These are phyloP conservation scores for Trichoderma guizhouense DNA, from an alignment of 2,329 filamentous ascomycete species.

Conservation along the genomic window DNA sequence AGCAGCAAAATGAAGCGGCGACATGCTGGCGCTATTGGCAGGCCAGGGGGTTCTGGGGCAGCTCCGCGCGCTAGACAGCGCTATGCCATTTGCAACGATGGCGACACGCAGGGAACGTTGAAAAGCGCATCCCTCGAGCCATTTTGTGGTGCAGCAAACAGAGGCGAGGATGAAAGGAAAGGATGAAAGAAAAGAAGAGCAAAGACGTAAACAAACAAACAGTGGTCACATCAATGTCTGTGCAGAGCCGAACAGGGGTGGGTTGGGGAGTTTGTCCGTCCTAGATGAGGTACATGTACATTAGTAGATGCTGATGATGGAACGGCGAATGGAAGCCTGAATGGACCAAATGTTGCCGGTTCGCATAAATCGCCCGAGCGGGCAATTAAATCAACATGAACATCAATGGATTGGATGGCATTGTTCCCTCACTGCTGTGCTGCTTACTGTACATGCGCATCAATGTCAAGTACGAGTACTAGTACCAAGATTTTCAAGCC, in stretches of 20 bases:
- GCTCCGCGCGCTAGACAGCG: conserved; percentile 14
- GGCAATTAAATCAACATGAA: background rate
- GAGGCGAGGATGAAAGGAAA: background rate
- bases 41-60: background rate
- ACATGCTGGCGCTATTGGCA: conserved; percentile 17
- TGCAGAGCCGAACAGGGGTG: background rate
- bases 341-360: background rate
- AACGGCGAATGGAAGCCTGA: background rate
- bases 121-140: background rate
- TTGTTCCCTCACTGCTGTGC: background rate
- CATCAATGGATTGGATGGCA: background rate
- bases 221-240: background rate
- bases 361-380: background rate
- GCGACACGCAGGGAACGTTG: conserved; percentile 9
- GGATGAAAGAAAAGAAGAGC: background rate
- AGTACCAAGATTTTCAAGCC: no score
- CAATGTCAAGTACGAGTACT: background rate
- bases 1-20: background rate
- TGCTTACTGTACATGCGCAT: background rate
- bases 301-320: background rate
- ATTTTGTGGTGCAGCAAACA: background rate
- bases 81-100: conserved; percentile 12
- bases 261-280: no score
- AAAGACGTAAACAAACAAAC: background rate
- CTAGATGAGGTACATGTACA: background rate